Evolutionary conservation across 352 stramenopile species (phyloP).

Genomic region (Peronospora farinosa): DNA sequence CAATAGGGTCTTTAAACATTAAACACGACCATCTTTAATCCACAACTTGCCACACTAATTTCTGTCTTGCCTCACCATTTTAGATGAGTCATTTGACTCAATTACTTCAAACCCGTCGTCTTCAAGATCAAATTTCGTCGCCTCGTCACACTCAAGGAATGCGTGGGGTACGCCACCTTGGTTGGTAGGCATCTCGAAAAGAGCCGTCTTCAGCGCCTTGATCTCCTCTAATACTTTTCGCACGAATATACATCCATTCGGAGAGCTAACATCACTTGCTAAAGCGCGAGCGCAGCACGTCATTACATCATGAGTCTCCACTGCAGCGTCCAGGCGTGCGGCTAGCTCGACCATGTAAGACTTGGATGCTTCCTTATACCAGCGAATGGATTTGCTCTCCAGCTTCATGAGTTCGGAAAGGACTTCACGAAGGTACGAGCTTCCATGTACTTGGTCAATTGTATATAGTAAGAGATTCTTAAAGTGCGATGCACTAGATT

Average conservation of each 20-base stretch:
- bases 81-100: constrained; percentile 16
- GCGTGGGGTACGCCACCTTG: constrained; percentile 59
- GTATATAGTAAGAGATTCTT: constrained; percentile 43
- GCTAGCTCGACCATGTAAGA: constrained; percentile 71
- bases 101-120: constrained; percentile 80
- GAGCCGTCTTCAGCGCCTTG: constrained; percentile 36
- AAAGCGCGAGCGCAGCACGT: constrained; percentile 38
- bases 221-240: constrained; percentile 43
- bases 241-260: constrained; percentile 42
- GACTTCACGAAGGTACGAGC: constrained; percentile 42
- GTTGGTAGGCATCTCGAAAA: constrained; percentile 71
- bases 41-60: constrained; percentile 7
- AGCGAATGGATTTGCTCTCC: constrained; percentile 58
- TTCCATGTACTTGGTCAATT: constrained; percentile 39
- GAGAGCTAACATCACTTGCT: constrained; percentile 1
- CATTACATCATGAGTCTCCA: constrained; percentile 39
- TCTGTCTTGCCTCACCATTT: neutral
- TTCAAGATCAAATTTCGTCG: constrained; percentile 70
- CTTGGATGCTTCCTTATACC: constrained; percentile 58
- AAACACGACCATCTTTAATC: constrained; percentile 13
- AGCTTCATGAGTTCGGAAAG: constrained; percentile 61
- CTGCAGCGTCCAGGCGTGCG: constrained; percentile 36
- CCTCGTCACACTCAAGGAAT: constrained; percentile 67
- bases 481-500: constrained; percentile 32
- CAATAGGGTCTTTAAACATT: constrained; percentile 22